Evolutionary conservation across 768 basidiomycete species (phyloP).

Genomic region (Ephemerocybe angulata): DNA sequence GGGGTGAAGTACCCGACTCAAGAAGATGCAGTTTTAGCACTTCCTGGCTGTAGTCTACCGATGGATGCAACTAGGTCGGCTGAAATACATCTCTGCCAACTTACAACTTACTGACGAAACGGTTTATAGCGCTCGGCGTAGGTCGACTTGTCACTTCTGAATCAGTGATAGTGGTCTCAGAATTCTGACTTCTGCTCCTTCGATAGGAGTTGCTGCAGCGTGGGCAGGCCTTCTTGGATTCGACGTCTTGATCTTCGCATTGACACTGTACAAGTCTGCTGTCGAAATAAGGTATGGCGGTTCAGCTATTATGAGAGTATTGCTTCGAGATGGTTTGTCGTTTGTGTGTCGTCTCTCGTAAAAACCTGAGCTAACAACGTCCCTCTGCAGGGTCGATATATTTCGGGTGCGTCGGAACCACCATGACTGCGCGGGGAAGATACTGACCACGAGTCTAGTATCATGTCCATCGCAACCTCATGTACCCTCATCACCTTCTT

Average conservation of each 20-base stretch:
- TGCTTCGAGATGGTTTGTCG: conserved; percentile 43
- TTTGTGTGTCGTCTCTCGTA: not conserved
- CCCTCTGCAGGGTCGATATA: conserved; percentile 34
- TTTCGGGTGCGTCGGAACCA: conserved; percentile 34
- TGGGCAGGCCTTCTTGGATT: conserved; percentile 41
- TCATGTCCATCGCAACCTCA: conserved; percentile 15
- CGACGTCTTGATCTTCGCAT: conserved; percentile 37
- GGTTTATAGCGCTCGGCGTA: too few relatives aligned
- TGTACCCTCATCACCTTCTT: conserved; percentile 15
- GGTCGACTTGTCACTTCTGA: too few relatives aligned
- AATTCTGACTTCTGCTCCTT: too few relatives aligned
- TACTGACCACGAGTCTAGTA: conserved; percentile 5
- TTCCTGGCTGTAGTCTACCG: too few relatives aligned
- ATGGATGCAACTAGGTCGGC: too few relatives aligned
- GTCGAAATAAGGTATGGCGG: conserved; percentile 15
- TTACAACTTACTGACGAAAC: too few relatives aligned
- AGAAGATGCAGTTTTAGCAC: too few relatives aligned
- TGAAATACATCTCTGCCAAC: too few relatives aligned
- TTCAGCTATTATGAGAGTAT: conserved; percentile 23
- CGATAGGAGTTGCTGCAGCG: conserved; percentile 30
- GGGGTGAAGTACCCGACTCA: too few relatives aligned
- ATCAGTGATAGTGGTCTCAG: too few relatives aligned
- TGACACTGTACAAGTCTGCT: conserved; percentile 38
- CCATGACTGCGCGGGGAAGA: not conserved
- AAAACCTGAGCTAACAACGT: not conserved